Conservation (phyloP, 2,329 filamentous ascomycete species). For the Pseudogymnoascus sp. region DNA sequence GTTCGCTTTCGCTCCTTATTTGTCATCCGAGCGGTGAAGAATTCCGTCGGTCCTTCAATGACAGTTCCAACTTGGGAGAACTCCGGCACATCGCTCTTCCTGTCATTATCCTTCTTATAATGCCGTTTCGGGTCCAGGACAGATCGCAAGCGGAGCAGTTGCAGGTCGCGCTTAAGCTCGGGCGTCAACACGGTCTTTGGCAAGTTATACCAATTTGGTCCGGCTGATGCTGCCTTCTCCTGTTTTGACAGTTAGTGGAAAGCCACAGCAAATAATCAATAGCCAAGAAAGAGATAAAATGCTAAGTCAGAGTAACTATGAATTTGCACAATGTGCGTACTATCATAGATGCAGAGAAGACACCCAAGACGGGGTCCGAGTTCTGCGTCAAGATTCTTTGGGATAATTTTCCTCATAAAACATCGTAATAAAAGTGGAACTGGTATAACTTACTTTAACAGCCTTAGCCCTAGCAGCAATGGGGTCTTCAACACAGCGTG, state of each 20-base stretch:
- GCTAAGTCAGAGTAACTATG: conserved; percentile 64
- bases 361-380: conserved; percentile 71
- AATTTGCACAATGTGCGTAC: conserved; percentile 34
- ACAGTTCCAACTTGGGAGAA: conserved; percentile 87
- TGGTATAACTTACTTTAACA: conserved; percentile 41
- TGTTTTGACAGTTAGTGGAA: conserved; percentile 13
- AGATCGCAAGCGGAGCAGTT: conserved; percentile 81
- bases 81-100: conserved; percentile 59
- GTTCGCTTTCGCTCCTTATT: conserved; percentile 85
- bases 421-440: not conserved
- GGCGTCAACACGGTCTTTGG: conserved; percentile 78
- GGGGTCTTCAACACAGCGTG: conserved; percentile 47
- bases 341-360: conserved; percentile 64
- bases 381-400: conserved; percentile 67
- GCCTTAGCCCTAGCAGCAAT: conserved; percentile 38
- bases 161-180: conserved; percentile 80
- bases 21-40: conserved; percentile 69
- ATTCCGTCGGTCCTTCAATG: conserved; percentile 82
- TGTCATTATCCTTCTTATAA: conserved; percentile 79
- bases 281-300: conserved; percentile 4
- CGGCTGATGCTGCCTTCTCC: conserved; percentile 56
- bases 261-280: conserved; percentile 11
- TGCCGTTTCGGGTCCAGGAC: conserved; percentile 83
- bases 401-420: conserved; percentile 72
- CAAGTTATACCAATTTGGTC: conserved; percentile 78